Evolutionary conservation across 768 basidiomycete genomes (phyloP).

Genomic region (Termitomyces sp.): DNA sequence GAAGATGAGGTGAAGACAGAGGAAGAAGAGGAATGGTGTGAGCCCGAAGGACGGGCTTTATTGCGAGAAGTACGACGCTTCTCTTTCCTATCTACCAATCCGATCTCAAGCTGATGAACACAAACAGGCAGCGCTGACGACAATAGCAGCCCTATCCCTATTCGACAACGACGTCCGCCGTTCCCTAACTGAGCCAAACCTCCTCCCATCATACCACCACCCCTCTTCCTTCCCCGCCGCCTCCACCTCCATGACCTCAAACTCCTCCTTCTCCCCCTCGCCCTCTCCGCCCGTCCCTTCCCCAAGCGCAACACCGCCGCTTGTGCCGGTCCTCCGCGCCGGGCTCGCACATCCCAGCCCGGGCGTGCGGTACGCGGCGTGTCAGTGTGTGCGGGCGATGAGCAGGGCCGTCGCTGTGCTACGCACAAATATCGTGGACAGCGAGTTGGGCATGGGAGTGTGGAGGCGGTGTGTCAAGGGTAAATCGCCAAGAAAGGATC

Average conservation of each 20-base stretch:
- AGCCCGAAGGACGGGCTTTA: slow-evolving; percentile 45
- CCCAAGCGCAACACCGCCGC: slow-evolving; percentile 32
- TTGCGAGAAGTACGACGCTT: slow-evolving; percentile 59
- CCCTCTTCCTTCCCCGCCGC: slow-evolving; percentile 46
- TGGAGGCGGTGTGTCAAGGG: slow-evolving; percentile 41
- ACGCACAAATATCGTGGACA: slow-evolving; percentile 81
- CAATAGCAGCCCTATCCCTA: slow-evolving; percentile 67
- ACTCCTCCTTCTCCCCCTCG: slow-evolving; percentile 20
- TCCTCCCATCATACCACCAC: neutral
- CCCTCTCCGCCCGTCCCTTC: neutral
- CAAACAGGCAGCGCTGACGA: slow-evolving; percentile 64
- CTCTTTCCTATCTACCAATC: neutral
- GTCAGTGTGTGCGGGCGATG: slow-evolving; percentile 79
- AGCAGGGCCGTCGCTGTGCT: slow-evolving; percentile 75
- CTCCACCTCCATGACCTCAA: slow-evolving; percentile 27
- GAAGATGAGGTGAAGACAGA: slow-evolving; percentile 27
- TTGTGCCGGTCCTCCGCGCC: slow-evolving; percentile 40
- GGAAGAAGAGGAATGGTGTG: slow-evolving; percentile 53
- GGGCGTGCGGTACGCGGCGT: slow-evolving; percentile 81
- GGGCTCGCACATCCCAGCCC: slow-evolving; percentile 57
- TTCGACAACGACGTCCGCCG: slow-evolving; percentile 71
- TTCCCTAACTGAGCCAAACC: slow-evolving; percentile 29
- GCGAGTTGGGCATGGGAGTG: slow-evolving; percentile 68
- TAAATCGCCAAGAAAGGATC: neutral
- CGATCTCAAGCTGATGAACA: neutral